phyloP scores from a whole-genome alignment of 2,329 filamentous ascomycete species.

The Coniochaeta prunicola region DNA sequence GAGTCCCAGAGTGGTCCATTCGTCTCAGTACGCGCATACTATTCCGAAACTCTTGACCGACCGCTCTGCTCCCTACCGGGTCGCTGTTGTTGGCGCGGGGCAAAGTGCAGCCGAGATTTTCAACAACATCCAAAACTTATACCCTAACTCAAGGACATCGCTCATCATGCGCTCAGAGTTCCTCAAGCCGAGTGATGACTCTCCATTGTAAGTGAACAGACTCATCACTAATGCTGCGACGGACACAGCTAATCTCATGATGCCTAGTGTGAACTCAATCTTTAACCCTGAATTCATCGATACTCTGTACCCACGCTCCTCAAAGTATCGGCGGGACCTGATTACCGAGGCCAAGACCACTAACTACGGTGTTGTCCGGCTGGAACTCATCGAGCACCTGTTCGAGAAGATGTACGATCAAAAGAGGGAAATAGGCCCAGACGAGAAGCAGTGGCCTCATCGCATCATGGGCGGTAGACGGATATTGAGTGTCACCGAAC shows the following conservation, averaged over 20 bases:
- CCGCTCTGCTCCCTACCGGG: conserved; percentile 52
- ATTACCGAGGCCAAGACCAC: conserved; percentile 70
- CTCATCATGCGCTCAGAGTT: conserved; percentile 79
- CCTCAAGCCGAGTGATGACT: conserved; percentile 86
- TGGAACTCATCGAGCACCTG: conserved; percentile 82
- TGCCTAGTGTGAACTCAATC: conserved; percentile 77
- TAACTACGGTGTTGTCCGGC: conserved; percentile 90
- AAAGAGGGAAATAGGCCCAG: conserved; percentile 58
- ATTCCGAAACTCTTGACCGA: conserved; percentile 53
- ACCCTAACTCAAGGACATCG: conserved; percentile 71
- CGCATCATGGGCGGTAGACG: conserved; percentile 66
- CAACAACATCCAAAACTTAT: conserved; percentile 74
- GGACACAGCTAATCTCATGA: background rate
- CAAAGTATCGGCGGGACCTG: conserved; percentile 51
- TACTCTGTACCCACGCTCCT: conserved; percentile 61
- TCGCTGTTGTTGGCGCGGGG: conserved; percentile 82
- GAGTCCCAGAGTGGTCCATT: conserved; percentile 75
- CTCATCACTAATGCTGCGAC: background rate
- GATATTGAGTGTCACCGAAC: conserved; percentile 55
- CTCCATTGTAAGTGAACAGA: conserved; percentile 67
- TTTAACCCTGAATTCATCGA: conserved; percentile 88
- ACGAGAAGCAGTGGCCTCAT: conserved; percentile 73
- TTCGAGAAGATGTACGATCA: conserved; percentile 88
- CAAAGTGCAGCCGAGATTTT: conserved; percentile 96
- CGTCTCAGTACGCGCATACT: conserved; percentile 71